Conservation (phyloP, 139 green algal genomes). For the Dunaliella primolecta region DNA sequence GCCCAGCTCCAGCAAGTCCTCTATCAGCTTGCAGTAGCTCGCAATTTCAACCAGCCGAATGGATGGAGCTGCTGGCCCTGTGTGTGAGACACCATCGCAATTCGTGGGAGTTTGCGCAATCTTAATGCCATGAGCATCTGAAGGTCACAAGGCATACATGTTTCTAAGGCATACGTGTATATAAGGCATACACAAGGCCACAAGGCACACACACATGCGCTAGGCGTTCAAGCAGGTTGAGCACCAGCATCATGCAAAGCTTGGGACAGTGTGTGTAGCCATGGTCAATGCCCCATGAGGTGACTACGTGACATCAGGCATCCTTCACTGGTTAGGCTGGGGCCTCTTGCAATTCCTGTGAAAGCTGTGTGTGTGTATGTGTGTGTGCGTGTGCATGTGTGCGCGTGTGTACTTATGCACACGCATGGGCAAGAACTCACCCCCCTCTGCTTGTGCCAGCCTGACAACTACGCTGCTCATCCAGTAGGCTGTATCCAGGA, state of each 20-base stretch:
- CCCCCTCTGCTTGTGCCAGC: neutral
- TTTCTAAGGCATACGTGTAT: neutral
- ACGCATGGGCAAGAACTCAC: neutral
- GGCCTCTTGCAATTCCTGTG: too few relatives aligned
- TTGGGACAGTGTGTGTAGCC: too few relatives aligned
- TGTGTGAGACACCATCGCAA: too few relatives aligned
- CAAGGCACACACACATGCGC: neutral
- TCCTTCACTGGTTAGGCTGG: too few relatives aligned
- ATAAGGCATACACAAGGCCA: too few relatives aligned
- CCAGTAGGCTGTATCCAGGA: neutral
- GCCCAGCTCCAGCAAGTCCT: conserved; percentile 39
- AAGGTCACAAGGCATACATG: neutral
- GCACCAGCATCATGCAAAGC: too few relatives aligned
- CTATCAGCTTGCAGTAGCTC: conserved; percentile 19
- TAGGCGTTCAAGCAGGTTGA: too few relatives aligned
- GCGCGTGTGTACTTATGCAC: neutral
- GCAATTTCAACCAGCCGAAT: neutral
- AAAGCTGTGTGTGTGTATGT: too few relatives aligned
- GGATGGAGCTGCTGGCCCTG: neutral
- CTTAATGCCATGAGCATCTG: neutral
- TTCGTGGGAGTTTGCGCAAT: neutral
- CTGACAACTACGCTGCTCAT: neutral
- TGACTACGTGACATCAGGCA: too few relatives aligned
- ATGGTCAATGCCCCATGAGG: too few relatives aligned
- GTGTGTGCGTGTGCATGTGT: too few relatives aligned